Base-by-base conservation (phyloP, 257 asterid genomes). In the Scutellaria baicalensis region DNA sequence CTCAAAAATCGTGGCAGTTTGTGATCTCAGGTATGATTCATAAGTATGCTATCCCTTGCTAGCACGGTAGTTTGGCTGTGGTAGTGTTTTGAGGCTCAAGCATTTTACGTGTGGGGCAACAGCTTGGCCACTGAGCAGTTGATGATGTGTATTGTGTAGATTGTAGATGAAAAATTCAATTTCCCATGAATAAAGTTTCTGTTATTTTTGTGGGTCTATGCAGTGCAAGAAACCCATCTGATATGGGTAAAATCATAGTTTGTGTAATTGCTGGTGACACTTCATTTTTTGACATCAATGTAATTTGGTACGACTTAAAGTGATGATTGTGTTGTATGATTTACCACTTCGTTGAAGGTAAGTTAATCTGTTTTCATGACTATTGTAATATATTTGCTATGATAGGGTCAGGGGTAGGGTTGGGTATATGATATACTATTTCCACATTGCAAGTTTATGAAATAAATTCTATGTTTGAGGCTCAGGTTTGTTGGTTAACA, bases 161-260 rank as follows among this genome's bases (percentile, higher is more conserved):
- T 69, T 33, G 81, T 79, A 81, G 86, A 76, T 66, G 65, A 72
- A 72, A 40, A 54, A 75, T 78, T 77, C 42, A 40, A 6, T 61
- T 74, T 63, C 69, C 74, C 60, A 69, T 9, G 72, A 85, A 88
- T 80, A 88, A 88, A 43, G 38, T 39, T 43, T 60, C 67, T 57
- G 60, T n/a, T 49, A 66, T 27, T 17, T 66, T 64, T 36, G 33
- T 71, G 55, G 65, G 39, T 40, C 48, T 71, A 58, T 73, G 55
- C 61, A 54, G 59, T 65, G 70, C 65, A 36, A 66, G 27, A 52
- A 60, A 14, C 54, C 9, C 10, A 14, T 76, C 57, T 64, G 61
- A 64, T 76, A 74, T 42, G 55, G 61, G 73, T 68, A 63, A 71
- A 65, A 75, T 70, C 27, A 56, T 55, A 51, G 72, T 31, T 23